Base-by-base conservation (phyloP, 306 rosid genomes). In the Prunus salicina region DNA sequence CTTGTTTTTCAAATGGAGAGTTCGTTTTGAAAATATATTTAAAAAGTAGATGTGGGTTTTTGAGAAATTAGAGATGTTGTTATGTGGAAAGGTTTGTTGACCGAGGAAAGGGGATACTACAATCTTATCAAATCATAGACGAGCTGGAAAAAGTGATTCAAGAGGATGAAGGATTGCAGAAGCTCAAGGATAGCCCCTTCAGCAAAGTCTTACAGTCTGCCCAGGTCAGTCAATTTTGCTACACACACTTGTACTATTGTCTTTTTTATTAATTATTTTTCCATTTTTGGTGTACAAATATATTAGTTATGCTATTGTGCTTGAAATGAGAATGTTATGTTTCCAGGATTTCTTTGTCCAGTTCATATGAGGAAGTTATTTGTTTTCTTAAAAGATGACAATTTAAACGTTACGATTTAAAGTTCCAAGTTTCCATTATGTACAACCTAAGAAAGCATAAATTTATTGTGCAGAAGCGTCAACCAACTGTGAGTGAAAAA, bases 131-230 rank as follows among this genome's bases (percentile, higher is more conserved):
- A 10, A 64, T 86, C 32, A 43, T 68, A 43, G 71, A 52, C 5
- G 80, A 83, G 75, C 73, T 86, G 3, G 87, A 81, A 53, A 75
- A 56, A 1, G 81, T 86, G 75, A 60, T 79, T 12, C 22, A 43
- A 30, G 86, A 86, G 55, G 80, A 76, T 50, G 87, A 78, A 61
- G 73, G 57, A 6, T 79, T 73, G 76, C 67, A 66, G 24, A 77
- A 74, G 50, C 86, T 82, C 73, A 76, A 80, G 64, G 79, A 83
- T 67, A 81, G 85, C 28, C 81, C 88, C 61, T 89, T 86, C 52
- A 78, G 84, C 82, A 67, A 84, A 55, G 79, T 81, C 45, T 76
- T 89, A 13, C 80, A 89, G 80, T 82, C 84, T 81, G 86, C 93
- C 9, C 79, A 82, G 89, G 88, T 28, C 53, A 66, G 45, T 69